Evolutionary conservation across 2,329 filamentous ascomycete species (phyloP), one percentile per base, ranked within the genome.

Genomic region (Colletotrichum tabaci): DNA sequence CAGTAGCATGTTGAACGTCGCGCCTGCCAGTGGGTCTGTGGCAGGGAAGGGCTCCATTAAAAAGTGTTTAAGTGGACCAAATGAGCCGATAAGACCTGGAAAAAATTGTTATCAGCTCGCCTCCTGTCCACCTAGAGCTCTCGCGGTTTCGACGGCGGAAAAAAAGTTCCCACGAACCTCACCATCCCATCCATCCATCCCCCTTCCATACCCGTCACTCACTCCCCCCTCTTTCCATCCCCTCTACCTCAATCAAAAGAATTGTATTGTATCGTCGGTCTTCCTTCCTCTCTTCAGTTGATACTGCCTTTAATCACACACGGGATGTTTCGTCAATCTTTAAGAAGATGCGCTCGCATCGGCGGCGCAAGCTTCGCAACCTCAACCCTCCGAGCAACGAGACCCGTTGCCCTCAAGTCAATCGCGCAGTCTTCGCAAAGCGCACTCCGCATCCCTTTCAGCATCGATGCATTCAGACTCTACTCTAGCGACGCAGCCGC

Each of bases 401-500:
- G 72, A 66, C 67, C 61, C 46, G 65, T 66, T 55, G 35, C 50
- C 61, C 71, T 74, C 47, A 63, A 67, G 61, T 68, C 73, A 7
- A 68, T 66, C 42, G 50, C 61, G 26, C 61, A 67, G 38, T 57
- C 71, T 55, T 72, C 66, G 13, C 65, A 61, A 46, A 63, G 47
- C 50, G 44, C 64, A n/a, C 53, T 68, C 47, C 64, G 65, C 50
- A 38, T 35, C 9, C 62, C 73, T 8, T 26, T 62, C 15, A 53
- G 49, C 71, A 40, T 71, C 40, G 62, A 73, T 57, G 64, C 58
- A 16, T 65, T 64, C 26, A 66, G 83, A 40, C 73, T 78, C 13
- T 86, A 86, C 77, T 85, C 83, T 74, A 82, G 75, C 47, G 84
- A 84, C 70, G 80, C 83, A 5, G 73, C 74, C 21, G 81, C 78